phyloP scores from a whole-genome alignment of 73 alveolate species.

The Tetrahymena elliotti region DNA sequence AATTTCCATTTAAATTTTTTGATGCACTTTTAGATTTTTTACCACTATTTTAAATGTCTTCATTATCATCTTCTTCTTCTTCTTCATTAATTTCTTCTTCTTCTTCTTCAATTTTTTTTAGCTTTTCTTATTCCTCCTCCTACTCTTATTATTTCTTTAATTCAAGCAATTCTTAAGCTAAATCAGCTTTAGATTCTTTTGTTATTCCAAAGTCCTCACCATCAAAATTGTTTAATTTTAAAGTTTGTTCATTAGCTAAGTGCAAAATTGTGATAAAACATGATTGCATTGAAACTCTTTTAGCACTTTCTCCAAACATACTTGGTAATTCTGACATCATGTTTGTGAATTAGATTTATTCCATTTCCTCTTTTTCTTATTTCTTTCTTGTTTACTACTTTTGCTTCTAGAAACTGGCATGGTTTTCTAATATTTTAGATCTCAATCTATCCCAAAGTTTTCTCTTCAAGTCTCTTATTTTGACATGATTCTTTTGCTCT shows the following conservation, averaged over 20 bases:
- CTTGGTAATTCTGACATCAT: background rate
- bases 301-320: background rate
- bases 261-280: conserved; percentile 44
- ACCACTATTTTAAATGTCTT: background rate
- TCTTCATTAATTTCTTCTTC: background rate
- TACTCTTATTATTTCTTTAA: background rate
- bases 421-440: background rate
- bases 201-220: conserved; percentile 7
- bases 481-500: background rate
- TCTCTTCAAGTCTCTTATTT: background rate
- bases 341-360: background rate
- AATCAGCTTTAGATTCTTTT: background rate
- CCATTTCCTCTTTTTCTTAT: background rate
- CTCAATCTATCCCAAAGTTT: background rate
- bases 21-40: background rate
- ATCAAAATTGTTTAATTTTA: background rate
- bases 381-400: background rate
- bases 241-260: conserved; percentile 35
- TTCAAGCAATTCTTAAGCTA: background rate
- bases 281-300: conserved; percentile 31
- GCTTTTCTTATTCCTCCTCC: background rate
- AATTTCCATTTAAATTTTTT: background rate
- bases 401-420: background rate
- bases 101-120: background rate
- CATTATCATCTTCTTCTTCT: background rate